phyloP scores from a whole-genome alignment of 768 basidiomycete species.

The Butyriboletus loyo region DNA sequence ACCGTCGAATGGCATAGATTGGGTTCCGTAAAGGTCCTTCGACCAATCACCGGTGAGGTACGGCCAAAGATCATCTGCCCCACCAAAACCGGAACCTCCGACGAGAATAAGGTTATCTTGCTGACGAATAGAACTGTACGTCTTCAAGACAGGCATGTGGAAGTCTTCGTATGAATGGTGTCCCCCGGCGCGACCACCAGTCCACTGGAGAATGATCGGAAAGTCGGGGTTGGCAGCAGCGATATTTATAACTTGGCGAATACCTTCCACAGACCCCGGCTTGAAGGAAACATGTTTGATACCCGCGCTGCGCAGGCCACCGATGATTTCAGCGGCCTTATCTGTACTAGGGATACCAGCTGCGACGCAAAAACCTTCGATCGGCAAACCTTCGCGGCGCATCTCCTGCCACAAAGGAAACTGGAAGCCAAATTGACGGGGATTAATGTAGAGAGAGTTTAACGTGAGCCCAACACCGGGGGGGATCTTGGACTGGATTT shows the following conservation, averaged over 20 bases:
- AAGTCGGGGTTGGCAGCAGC: conserved; percentile 92
- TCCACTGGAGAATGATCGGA: conserved; percentile 98
- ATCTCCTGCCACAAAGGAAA: conserved; percentile 98
- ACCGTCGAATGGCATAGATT: conserved; percentile 98
- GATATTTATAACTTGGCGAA: conserved; percentile 95
- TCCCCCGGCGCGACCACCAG: conserved; percentile 96
- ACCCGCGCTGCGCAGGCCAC: conserved; percentile 72
- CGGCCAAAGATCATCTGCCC: conserved; percentile 92
- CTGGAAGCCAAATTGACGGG: conserved; percentile 95
- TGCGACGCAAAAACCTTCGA: conserved; percentile 99
- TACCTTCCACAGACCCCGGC: conserved; percentile 96
- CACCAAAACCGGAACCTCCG: conserved; percentile 94
- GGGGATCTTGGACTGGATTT: conserved; percentile 83
- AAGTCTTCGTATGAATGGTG: conserved; percentile 99
- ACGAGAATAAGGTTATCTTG: conserved; percentile 87
- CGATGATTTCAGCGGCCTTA: conserved; percentile 96
- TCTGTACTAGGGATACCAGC: conserved; percentile 96
- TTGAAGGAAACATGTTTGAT: conserved; percentile 98
- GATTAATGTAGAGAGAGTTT: conserved; percentile 97
- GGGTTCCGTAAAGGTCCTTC: conserved; percentile 68
- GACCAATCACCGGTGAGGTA: conserved; percentile 98
- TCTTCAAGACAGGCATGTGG: conserved; percentile 91
- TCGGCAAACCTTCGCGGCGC: conserved; percentile 89
- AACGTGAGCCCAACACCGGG: conserved; percentile 90
- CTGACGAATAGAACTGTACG: conserved; percentile 87